Conservation (phyloP, 1,284 basidiomycete genomes). For the Thecaphora frezii region DNA sequence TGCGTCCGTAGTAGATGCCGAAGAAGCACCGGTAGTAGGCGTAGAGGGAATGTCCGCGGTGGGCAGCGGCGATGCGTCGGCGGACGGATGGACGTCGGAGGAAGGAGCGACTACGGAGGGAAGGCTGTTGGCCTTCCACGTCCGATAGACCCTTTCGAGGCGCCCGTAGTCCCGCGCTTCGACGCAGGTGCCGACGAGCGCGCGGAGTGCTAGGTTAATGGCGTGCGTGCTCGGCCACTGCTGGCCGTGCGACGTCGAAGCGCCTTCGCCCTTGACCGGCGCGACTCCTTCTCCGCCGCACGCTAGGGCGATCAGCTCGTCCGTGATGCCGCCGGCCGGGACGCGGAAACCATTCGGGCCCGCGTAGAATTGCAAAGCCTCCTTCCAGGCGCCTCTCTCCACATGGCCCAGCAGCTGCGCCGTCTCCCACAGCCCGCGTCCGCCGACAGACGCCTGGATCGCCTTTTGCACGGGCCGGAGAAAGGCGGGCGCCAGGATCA, state of each 20-base stretch:
- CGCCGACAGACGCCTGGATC: background rate
- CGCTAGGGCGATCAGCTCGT: conserved; percentile 9
- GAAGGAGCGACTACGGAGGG: background rate
- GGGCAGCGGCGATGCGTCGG: too few species aligned
- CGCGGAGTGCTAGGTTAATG: conserved; percentile 25
- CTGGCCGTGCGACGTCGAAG: background rate
- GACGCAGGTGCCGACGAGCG: conserved; percentile 11
- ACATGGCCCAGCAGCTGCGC: conserved; percentile 18
- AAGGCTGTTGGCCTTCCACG: conserved; percentile 13
- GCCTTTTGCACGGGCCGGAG: conserved; percentile 9
- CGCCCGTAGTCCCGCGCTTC: conserved; percentile 17
- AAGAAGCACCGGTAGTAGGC: too few species aligned
- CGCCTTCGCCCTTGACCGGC: background rate
- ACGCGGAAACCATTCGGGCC: conserved; percentile 19
- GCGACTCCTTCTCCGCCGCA: background rate
- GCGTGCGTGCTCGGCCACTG: conserved; percentile 35
- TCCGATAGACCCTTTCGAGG: conserved; percentile 9
- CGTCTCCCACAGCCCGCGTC: conserved; percentile 29
- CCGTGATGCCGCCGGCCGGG: conserved; percentile 20
- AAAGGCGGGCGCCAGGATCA: conserved; percentile 19
- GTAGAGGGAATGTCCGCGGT: too few species aligned
- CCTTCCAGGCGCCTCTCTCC: conserved; percentile 10
- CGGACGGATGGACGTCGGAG: too few species aligned
- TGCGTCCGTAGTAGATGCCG: background rate
- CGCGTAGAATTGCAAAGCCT: conserved; percentile 14